Evolutionary conservation across 805 yeast genomes (phyloP).

Genomic region (Candida incommunis): DNA sequence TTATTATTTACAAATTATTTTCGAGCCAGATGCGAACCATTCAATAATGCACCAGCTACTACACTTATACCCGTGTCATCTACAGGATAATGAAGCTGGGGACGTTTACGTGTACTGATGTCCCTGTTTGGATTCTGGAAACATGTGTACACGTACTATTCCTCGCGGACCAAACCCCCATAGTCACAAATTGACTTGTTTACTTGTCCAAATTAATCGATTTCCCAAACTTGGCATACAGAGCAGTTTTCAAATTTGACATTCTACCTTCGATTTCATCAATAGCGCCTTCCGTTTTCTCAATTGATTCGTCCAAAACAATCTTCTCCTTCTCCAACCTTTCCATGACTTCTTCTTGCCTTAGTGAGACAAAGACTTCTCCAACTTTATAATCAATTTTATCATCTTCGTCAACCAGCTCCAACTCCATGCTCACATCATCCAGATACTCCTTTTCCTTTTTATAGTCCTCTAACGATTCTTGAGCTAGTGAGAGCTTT

Average conservation of each 20-base stretch:
- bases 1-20: no score
- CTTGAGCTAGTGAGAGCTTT: slow-evolving; percentile 45
- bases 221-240: slow-evolving; percentile 81
- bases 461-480: slow-evolving; percentile 32
- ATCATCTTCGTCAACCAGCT: slow-evolving; percentile 54
- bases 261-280: slow-evolving; percentile 41
- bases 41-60: no score
- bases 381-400: slow-evolving; percentile 55
- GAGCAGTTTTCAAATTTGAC: slow-evolving; percentile 46
- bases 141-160: no score
- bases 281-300: slow-evolving; percentile 30
- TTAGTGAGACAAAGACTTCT: slow-evolving; percentile 57
- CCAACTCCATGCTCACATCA: slow-evolving; percentile 74
- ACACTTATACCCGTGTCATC: no score
- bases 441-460: slow-evolving; percentile 79
- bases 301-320: slow-evolving; percentile 35
- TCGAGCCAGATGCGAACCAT: no score
- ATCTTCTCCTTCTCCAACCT: slow-evolving; percentile 52
- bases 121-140: no score
- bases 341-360: slow-evolving; percentile 51
- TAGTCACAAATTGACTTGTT: no score
- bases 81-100: no score
- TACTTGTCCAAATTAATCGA: slow-evolving; percentile 63
- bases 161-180: no score
- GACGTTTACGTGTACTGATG: no score